These are phyloP conservation scores for Margaritispora aquatica DNA, from an alignment of 495 filamentous ascomycete genomes.

Conservation along the genomic window DNA sequence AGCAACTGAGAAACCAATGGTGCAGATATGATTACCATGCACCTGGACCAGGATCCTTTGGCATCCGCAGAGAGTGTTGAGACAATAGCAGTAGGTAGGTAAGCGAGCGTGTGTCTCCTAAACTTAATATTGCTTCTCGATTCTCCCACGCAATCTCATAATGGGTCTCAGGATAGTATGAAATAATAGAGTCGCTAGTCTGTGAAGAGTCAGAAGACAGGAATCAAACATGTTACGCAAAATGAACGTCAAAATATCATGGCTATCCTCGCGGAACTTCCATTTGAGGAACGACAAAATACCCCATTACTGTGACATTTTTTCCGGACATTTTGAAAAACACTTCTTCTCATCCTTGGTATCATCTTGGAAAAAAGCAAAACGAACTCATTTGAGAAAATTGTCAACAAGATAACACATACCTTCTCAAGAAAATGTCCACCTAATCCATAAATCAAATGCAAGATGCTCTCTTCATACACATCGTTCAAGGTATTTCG, in stretches of 20 bases:
- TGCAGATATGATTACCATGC: constrained; percentile 20
- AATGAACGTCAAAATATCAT: no score
- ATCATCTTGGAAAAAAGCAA: no score
- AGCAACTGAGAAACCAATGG: no score
- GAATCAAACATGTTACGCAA: no score
- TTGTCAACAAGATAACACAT: neutral
- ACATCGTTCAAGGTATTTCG: constrained; percentile 23
- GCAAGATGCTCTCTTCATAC: constrained; percentile 27
- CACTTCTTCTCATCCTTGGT: no score
- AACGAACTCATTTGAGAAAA: no score
- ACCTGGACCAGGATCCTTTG: constrained; percentile 26
- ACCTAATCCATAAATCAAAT: constrained; percentile 27
- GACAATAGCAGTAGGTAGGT: constrained; percentile 28
- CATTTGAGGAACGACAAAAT: no score
- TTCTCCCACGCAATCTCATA: constrained; percentile 26
- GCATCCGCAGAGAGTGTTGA: constrained; percentile 26
- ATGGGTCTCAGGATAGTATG: constrained; percentile 27
- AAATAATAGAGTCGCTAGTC: constrained; percentile 23
- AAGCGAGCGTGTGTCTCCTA: constrained; percentile 26
- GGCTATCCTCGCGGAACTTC: no score
- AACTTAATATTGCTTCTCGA: constrained; percentile 22
- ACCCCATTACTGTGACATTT: no score
- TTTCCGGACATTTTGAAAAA: no score
- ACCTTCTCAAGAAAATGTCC: constrained; percentile 29
- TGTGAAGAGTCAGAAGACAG: neutral